These are phyloP conservation scores for Aspergillus amoenus DNA, from an alignment of 2,329 filamentous ascomycete genomes.

Conservation along the genomic window DNA sequence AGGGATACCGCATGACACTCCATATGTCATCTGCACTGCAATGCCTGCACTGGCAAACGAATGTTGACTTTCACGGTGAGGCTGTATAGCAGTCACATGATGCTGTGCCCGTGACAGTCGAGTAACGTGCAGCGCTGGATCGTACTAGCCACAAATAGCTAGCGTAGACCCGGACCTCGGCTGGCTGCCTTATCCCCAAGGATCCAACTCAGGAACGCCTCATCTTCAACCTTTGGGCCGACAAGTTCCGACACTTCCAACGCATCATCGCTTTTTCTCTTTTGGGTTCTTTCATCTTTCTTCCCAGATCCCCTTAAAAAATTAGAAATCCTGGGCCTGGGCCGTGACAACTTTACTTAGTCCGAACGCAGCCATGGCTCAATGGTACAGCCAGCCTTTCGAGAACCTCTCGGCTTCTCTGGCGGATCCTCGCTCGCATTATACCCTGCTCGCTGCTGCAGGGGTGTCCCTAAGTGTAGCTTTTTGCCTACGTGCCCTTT, in stretches of 20 bases:
- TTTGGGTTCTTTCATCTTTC: background rate
- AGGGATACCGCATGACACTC: background rate
- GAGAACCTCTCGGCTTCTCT: conserved; percentile 35
- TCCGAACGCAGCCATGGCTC: conserved; percentile 24
- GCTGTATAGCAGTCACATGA: too few relatives aligned
- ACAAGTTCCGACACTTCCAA: too few relatives aligned
- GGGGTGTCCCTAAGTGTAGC: conserved; percentile 37
- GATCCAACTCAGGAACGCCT: background rate
- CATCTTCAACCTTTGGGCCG: too few relatives aligned
- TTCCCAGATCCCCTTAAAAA: background rate
- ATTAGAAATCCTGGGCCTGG: background rate
- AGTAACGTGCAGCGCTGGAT: background rate
- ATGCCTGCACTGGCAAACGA: too few relatives aligned
- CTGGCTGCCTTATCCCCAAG: background rate
- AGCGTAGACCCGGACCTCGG: background rate
- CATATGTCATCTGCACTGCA: background rate
- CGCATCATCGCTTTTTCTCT: too few relatives aligned
- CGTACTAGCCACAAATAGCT: background rate
- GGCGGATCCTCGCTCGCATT: conserved; percentile 28
- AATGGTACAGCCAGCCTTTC: conserved; percentile 34
- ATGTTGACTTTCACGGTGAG: too few relatives aligned
- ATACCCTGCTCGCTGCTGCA: conserved; percentile 35
- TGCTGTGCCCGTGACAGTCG: background rate
- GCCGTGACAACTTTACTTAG: background rate
- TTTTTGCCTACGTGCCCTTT: conserved; percentile 30